phyloP scores from a whole-genome alignment of 1,284 basidiomycete species.

The Cutaneotrichosporon dermatis region DNA sequence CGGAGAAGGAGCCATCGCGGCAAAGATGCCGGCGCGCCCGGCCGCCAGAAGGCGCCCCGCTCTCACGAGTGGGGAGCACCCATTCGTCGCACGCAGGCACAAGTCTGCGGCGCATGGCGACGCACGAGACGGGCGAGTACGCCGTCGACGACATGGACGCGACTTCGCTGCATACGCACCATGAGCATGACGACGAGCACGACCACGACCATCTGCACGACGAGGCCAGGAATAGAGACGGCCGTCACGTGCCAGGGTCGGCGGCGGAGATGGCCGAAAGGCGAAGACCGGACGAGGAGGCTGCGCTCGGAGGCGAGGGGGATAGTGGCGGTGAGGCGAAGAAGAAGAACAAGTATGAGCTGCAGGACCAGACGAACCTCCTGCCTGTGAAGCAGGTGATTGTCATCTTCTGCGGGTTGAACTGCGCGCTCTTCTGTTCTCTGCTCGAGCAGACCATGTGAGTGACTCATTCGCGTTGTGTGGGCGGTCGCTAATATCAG shows the following conservation, averaged over 20 bases:
- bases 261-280: background rate
- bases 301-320: background rate
- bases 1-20: no score
- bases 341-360: conserved; percentile 29
- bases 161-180: conserved; percentile 22
- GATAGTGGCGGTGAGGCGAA: background rate
- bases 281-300: conserved; percentile 6
- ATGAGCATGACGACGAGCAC: conserved; percentile 29
- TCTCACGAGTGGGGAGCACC: background rate
- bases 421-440: conserved; percentile 53
- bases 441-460: conserved; percentile 49
- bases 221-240: background rate
- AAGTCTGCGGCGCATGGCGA: conserved; percentile 39
- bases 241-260: background rate
- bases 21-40: background rate
- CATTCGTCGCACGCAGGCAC: background rate
- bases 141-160: conserved; percentile 17
- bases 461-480: conserved; percentile 36
- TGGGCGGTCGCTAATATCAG: conserved; percentile 45
- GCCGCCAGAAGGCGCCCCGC: background rate
- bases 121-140: conserved; percentile 43
- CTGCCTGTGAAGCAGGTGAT: conserved; percentile 63
- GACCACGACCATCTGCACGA: background rate
- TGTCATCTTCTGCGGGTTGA: conserved; percentile 58
- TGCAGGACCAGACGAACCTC: conserved; percentile 70